Evolutionary conservation across 345 rosid genomes (phyloP), one percentile per base, ranked within the genome.

Genomic region (Salix dunnii): DNA sequence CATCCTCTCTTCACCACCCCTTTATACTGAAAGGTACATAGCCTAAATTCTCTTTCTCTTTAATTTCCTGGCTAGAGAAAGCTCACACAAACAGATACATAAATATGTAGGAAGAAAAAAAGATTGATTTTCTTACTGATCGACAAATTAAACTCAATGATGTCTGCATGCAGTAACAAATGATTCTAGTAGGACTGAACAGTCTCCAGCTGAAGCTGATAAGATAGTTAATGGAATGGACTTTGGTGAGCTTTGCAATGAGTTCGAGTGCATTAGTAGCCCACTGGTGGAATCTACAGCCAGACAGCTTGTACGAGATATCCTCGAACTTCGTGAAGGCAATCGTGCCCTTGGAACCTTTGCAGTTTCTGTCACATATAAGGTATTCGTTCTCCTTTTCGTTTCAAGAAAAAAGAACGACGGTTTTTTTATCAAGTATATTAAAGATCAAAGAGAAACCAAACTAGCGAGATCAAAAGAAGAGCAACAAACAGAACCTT

Each of bases 201-300:
- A 83, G 60, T 86, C 86, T 27, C n/a, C 81, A 40, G 31, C 74
- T 68, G 97, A 92, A 53, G 92, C 85, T 17, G 97, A 93, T 71
- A 85, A 74, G 82, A 82, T 93, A 16, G 92, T 93, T 3, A 94
- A 95, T 71, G 89, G 84, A 38, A 83, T 95, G 89, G 88, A 95
- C 76, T 95, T 95, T 61, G 97, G 97, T 6, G 96, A 90, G 76
- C 84, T 95, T 48, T 95, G 97, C 86, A 84, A 95, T 68, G 99
- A 91, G 49, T 95, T 95, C 71, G 96, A 92, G 84, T 95, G 99
- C 84, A 79, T 88, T 40, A 95, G 97, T 73, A 95, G 99, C 68
- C 99, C 99, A 4, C 82, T 81, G 70, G 97, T 92, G 35, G 99
- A 95, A 84, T 89, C 99, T 38, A 90, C 97, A 0, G 97, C 97